phyloP scores from a whole-genome alignment of 1,139 yeast genomes.

The Magnusiomyces paraingens region DNA sequence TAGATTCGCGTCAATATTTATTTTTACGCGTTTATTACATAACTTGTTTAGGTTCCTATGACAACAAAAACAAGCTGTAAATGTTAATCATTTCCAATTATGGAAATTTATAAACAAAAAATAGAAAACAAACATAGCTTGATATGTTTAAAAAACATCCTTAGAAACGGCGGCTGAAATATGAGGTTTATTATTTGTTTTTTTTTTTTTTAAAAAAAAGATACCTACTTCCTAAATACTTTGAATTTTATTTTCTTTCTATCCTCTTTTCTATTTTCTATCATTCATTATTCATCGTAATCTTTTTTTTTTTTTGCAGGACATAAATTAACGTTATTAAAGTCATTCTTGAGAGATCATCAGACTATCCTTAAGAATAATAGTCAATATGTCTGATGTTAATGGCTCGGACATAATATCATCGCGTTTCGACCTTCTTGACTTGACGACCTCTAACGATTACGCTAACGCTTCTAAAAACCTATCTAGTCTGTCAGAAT shows the following conservation, averaged over 20 bases:
- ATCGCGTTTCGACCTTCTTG: constrained; percentile 13
- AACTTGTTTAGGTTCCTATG: neutral
- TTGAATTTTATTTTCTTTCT: too few relatives aligned
- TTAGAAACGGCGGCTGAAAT: too few relatives aligned
- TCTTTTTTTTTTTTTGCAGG: neutral
- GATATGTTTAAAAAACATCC: too few relatives aligned
- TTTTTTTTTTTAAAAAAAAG: too few relatives aligned
- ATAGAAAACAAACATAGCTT: too few relatives aligned
- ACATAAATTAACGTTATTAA: neutral
- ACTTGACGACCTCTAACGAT: constrained; percentile 9
- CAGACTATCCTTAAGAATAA: neutral
- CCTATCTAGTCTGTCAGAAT: too few relatives aligned
- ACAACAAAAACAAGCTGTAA: too few relatives aligned
- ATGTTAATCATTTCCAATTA: too few relatives aligned
- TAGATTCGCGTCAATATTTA: neutral
- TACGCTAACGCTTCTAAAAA: neutral
- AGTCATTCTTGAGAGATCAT: constrained; percentile 4
- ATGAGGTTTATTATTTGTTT: too few relatives aligned
- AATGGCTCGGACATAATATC: constrained; percentile 14
- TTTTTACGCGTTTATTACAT: neutral
- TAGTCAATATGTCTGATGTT: neutral
- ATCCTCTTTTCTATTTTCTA: neutral
- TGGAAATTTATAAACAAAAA: too few relatives aligned
- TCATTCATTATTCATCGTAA: neutral
- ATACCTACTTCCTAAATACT: too few relatives aligned